Conservation (phyloP, 108 stramenopile genomes). For the Nitzschia putrida region DNA sequence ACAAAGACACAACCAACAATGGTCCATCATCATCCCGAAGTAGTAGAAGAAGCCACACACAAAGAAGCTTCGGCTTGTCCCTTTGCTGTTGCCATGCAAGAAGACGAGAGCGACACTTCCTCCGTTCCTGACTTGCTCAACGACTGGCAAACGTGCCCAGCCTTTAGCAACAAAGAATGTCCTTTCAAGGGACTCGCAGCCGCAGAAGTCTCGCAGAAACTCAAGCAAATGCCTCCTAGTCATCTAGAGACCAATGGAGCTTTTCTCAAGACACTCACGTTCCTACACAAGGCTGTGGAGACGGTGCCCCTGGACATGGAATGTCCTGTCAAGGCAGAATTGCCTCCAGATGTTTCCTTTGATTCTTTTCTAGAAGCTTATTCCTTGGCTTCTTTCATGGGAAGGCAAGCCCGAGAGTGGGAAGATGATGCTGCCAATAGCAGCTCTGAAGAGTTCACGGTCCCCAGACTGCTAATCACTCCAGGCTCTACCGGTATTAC, state of each 20-base stretch:
- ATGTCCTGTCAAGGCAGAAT: constrained; percentile 52
- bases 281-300: constrained; percentile 27
- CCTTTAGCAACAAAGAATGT: constrained; percentile 57
- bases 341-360: constrained; percentile 38
- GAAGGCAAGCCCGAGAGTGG: constrained; percentile 38
- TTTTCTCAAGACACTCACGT: constrained; percentile 45
- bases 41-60: too few relatives aligned
- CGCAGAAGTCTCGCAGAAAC: constrained; percentile 46
- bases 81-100: constrained; percentile 26
- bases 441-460: constrained; percentile 6
- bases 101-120: constrained; percentile 2
- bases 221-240: constrained; percentile 55
- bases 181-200: constrained; percentile 60
- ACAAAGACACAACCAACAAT: too few relatives aligned
- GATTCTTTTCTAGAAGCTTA: constrained; percentile 57
- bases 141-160: constrained; percentile 53
- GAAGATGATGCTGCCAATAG: constrained; percentile 11
- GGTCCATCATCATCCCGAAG: too few relatives aligned
- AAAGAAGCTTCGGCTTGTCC: constrained; percentile 17
- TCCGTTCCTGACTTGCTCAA: constrained; percentile 8
- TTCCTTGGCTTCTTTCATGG: constrained; percentile 72
- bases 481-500: not conserved
- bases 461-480: too few relatives aligned
- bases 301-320: not conserved
- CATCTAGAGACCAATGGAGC: constrained; percentile 49